These are phyloP conservation scores for Ceraceosorus guamensis DNA, from an alignment of 1,284 basidiomycete genomes.

Conservation along the genomic window DNA sequence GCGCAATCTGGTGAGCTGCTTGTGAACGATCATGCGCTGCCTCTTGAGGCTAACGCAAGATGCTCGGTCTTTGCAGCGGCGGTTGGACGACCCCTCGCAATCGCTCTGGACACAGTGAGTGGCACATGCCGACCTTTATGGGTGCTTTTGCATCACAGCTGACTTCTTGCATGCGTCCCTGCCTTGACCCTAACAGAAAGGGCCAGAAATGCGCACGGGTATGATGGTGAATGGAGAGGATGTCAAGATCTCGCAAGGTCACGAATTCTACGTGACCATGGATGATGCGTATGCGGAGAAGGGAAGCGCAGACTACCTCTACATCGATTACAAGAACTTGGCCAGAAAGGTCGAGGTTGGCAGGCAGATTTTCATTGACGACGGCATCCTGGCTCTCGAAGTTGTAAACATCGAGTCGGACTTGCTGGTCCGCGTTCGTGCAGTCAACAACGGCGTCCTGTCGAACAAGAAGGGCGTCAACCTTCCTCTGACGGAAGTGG, in stretches of 20 bases:
- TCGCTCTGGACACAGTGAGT: conserved; percentile 96
- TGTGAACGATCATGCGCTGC: neutral
- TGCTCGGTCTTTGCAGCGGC: conserved; percentile 12
- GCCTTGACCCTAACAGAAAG: conserved; percentile 81
- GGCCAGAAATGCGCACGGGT: conserved; percentile 97
- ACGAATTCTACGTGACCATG: conserved; percentile 86
- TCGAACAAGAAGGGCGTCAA: conserved; percentile 99
- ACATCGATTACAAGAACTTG: conserved; percentile 65
- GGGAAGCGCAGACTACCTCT: conserved; percentile 67
- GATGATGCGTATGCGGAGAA: conserved; percentile 72
- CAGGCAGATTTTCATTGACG: conserved; percentile 94
- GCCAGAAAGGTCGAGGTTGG: conserved; percentile 90
- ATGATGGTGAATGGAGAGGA: conserved; percentile 79
- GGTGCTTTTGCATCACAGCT: conserved; percentile 38
- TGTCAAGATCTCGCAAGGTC: conserved; percentile 78
- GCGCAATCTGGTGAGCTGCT: conserved; percentile 23
- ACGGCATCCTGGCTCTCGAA: conserved; percentile 90
- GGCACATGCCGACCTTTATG: too few species aligned
- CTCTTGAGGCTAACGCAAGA: neutral
- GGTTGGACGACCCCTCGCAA: conserved; percentile 81
- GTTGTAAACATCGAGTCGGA: conserved; percentile 64
- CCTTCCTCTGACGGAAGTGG: conserved; percentile 94
- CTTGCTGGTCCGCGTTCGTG: conserved; percentile 60
- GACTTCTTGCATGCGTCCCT: conserved; percentile 19
- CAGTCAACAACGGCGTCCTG: conserved; percentile 85